Conservation (phyloP, 176 grass and related monocot genomes). For the Eragrostis nindensis region DNA sequence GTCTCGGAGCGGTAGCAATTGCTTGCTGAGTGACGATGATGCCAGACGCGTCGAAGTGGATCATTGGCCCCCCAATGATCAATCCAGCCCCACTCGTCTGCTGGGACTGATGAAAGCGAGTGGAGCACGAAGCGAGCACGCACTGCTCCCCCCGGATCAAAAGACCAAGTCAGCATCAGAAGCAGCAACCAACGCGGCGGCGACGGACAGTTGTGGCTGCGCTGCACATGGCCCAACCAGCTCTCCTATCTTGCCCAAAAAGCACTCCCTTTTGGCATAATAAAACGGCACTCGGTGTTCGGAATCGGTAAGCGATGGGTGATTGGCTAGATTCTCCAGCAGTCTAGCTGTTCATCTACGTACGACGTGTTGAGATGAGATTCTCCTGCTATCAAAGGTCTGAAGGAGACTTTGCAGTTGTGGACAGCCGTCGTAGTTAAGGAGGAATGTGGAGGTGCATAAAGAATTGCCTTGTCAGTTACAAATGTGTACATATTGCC, state of each 20-base stretch:
- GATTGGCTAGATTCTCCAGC: neutral
- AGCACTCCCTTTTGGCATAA: neutral
- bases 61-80: neutral
- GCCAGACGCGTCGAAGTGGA: neutral
- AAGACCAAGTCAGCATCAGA: neutral
- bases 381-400: neutral
- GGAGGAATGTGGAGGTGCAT: constrained; percentile 7
- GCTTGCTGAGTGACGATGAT: neutral
- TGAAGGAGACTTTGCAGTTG: constrained; percentile 8
- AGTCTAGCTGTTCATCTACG: neutral
- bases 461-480: neutral
- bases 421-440: neutral
- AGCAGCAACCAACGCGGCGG: constrained; percentile 4
- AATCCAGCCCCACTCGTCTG: neutral
- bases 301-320: neutral
- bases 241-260: neutral
- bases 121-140: neutral
- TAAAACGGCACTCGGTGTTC: neutral
- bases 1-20: neutral
- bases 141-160: neutral
- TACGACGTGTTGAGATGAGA: neutral
- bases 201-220: constrained; percentile 20
- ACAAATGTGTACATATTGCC: neutral
- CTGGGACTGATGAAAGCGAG: neutral
- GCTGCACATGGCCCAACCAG: constrained; percentile 17